Evolutionary conservation across 495 filamentous ascomycete genomes (phyloP).

Genomic region (Trypethelium eluteriae): DNA sequence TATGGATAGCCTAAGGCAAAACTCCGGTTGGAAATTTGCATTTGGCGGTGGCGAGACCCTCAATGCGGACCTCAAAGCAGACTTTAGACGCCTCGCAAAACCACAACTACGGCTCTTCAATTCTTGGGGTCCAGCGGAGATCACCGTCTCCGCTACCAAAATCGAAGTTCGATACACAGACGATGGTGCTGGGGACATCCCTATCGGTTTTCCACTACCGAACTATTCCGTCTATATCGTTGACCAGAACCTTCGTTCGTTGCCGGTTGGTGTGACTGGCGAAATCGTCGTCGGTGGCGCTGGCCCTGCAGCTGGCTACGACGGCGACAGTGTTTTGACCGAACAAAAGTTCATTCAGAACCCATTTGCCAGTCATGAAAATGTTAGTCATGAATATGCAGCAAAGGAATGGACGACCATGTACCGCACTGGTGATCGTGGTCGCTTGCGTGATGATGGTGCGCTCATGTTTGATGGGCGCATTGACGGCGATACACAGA

Average conservation of each 20-base stretch:
- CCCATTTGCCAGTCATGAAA: neutral
- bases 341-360: neutral
- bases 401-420: constrained; percentile 12
- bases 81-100: neutral
- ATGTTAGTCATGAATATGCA: neutral
- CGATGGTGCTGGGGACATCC: neutral
- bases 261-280: constrained; percentile 38
- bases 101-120: neutral
- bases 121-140: constrained; percentile 14
- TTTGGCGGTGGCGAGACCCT: neutral
- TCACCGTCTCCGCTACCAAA: constrained; percentile 22
- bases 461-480: constrained; percentile 12
- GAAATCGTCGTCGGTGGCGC: constrained; percentile 42
- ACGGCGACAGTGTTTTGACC: constrained; percentile 31
- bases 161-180: constrained; percentile 15
- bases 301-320: constrained; percentile 38
- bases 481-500: constrained; percentile 15
- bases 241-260: constrained; percentile 33
- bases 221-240: constrained; percentile 42
- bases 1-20: constrained; percentile 10
- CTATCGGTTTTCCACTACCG: constrained; percentile 21
- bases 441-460: constrained; percentile 14
- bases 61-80: neutral
- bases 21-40: neutral
- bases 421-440: constrained; percentile 19